phyloP scores from a whole-genome alignment of 139 green algal species.

The Chlamydomonas urium region DNA sequence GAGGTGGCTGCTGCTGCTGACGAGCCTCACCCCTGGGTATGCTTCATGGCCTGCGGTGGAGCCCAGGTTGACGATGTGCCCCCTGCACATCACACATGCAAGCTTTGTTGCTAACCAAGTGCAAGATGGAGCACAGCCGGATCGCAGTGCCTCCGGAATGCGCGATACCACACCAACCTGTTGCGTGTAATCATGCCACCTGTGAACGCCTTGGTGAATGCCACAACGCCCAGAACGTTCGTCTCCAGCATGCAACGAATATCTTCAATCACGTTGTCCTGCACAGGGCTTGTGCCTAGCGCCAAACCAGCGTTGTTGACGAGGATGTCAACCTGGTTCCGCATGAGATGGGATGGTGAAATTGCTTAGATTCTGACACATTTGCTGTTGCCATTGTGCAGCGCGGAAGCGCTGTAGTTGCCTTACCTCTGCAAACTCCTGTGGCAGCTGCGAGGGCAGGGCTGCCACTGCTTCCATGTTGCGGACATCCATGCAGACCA shows the following conservation, averaged over 20 bases:
- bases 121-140: too few relatives aligned
- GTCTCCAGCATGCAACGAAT: constrained; percentile 71
- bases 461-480: constrained; percentile 40
- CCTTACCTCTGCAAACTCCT: constrained; percentile 35
- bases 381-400: too few relatives aligned
- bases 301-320: constrained; percentile 85
- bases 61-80: constrained; percentile 80
- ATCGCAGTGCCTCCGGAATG: too few relatives aligned
- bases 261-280: constrained; percentile 42
- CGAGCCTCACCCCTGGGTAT: constrained; percentile 49
- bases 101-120: too few relatives aligned
- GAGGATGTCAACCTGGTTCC: constrained; percentile 71
- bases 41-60: constrained; percentile 65
- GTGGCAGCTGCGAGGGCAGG: constrained; percentile 45
- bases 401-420: too few relatives aligned
- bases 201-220: constrained; percentile 57
- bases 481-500: constrained; percentile 54
- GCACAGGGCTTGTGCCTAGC: constrained; percentile 45
- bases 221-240: constrained; percentile 69
- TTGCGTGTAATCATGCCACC: constrained; percentile 67
- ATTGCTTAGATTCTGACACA: constrained; percentile 10
- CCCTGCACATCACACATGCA: constrained; percentile 43
- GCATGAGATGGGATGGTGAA: not conserved
- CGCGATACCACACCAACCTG: too few relatives aligned
- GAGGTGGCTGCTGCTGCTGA: too few relatives aligned